These are phyloP conservation scores for Hirsutella minnesotensis DNA, from an alignment of 2,329 filamentous ascomycete genomes.

Conservation along the genomic window DNA sequence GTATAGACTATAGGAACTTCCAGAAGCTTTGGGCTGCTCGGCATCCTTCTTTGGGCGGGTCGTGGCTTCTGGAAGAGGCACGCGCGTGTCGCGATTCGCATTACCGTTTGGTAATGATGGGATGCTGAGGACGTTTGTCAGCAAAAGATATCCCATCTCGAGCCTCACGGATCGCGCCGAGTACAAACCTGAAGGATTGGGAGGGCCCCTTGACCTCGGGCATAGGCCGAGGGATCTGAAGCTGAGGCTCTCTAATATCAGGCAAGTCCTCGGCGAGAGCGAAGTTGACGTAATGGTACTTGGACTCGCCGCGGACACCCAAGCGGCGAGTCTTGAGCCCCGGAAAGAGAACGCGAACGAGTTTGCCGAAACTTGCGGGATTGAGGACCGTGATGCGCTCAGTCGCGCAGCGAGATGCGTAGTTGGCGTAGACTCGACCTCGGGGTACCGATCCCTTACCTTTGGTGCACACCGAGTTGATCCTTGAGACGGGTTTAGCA, in stretches of 20 bases:
- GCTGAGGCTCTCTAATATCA: constrained; percentile 31
- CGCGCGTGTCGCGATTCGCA: constrained; percentile 12
- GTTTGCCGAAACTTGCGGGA: constrained; percentile 92
- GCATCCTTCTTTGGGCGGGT: constrained; percentile 8
- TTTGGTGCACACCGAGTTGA: constrained; percentile 59
- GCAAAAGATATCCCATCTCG: constrained; percentile 1
- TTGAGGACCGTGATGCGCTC: constrained; percentile 93
- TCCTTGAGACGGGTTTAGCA: constrained; percentile 35
- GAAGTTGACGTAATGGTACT: constrained; percentile 86
- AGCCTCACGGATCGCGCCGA: neutral
- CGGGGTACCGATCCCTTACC: constrained; percentile 81
- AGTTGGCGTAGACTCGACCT: constrained; percentile 89
- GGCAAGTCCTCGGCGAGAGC: constrained; percentile 44
- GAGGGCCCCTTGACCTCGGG: constrained; percentile 34
- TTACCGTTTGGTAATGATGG: constrained; percentile 19
- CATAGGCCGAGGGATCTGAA: constrained; percentile 34
- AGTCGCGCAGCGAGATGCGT: constrained; percentile 83
- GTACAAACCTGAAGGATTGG: constrained; percentile 40
- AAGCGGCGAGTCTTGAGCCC: constrained; percentile 86
- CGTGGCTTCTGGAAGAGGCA: constrained; percentile 16
- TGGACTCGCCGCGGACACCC: constrained; percentile 90
- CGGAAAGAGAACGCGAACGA: constrained; percentile 91
- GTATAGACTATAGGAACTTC: constrained; percentile 37
- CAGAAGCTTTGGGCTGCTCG: constrained; percentile 6
- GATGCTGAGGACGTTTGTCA: constrained; percentile 19